phyloP scores from a whole-genome alignment of 108 stramenopile species.

The Nitzschia putrida region DNA sequence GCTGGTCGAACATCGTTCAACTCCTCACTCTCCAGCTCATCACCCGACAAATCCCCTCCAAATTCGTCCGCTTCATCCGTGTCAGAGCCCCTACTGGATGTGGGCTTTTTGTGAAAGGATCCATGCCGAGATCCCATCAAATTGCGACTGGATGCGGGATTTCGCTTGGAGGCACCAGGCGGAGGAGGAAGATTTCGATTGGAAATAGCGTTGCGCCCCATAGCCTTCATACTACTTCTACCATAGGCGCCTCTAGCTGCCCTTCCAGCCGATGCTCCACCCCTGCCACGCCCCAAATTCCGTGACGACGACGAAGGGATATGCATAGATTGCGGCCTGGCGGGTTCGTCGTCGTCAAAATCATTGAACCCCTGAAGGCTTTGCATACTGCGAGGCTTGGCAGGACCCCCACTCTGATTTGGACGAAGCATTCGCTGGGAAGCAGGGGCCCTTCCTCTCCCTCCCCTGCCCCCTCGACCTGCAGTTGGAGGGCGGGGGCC shows the following conservation, averaged over 20 bases:
- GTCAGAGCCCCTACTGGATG: neutral
- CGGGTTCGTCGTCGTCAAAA: neutral
- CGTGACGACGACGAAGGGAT: neutral
- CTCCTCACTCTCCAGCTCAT: neutral
- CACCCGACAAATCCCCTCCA: neutral
- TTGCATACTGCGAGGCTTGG: conserved; percentile 10
- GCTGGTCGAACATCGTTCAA: neutral
- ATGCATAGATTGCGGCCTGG: neutral
- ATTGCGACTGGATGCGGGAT: neutral
- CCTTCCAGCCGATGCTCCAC: neutral
- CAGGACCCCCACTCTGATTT: neutral
- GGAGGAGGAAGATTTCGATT: conserved; percentile 17
- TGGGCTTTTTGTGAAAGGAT: conserved; percentile 1
- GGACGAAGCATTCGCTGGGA: neutral
- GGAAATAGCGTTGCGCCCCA: conserved; percentile 9
- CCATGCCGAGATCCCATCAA: neutral
- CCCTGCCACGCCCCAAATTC: neutral
- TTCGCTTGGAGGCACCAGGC: conserved; percentile 2
- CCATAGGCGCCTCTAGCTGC: neutral
- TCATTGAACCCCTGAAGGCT: neutral
- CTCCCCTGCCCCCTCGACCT: neutral
- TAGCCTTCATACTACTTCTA: neutral
- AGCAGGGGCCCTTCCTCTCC: conserved; percentile 1
- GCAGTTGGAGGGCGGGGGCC: neutral
- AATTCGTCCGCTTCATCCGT: conserved; percentile 16